Base-by-base conservation (phyloP, 352 stramenopile species). In the Phytophthora aleatoria region DNA sequence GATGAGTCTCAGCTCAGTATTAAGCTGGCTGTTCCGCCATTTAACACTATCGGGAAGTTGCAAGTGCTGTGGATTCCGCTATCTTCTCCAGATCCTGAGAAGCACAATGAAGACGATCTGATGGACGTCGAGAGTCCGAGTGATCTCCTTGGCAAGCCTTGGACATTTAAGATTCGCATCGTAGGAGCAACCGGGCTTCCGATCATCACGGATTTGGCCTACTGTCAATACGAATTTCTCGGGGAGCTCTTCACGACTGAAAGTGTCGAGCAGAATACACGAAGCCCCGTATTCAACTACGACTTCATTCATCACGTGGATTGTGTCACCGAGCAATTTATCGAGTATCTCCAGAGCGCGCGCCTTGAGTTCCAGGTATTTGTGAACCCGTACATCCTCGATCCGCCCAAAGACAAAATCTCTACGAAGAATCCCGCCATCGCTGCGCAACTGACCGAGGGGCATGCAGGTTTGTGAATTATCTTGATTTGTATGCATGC, bases 151-250 rank as follows among this genome's bases (percentile, higher is more conserved):
- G 93, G 91, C 24, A 96, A 97, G 58, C 64, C 89, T 5, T 98
- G 92, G 92, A 97, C 90, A 30, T 97, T 96, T 64, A 91, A 85
- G 61, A 67, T 97, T 49, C 73, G 85, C 48, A 96, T 97, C 67
- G 88, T 93, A 53, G 80, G 83, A 10, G 87, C 84, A 12, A 90
- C 83, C 6, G 84, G 87, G 1, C 74, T 98, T 42, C 90, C 93
- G 10, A 83, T 97, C 12, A 95, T 95, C 51, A 96, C 91, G 2
- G 86, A 95, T 58, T 67, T 95, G 45, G 92, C 89, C 1, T 98
- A 98, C 71, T 94, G 92, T 7, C 87, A 97, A 73, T 98, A 98
- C 68, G 89, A 97, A 55, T 98, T 98, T 43, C 73, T 97, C 3
- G 93, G 90, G 10, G 89, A 98, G 64, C 83, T 92, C 8, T 98